phyloP scores from a whole-genome alignment of 164 flowering plant genomes.

The Aristolochia californica region DNA sequence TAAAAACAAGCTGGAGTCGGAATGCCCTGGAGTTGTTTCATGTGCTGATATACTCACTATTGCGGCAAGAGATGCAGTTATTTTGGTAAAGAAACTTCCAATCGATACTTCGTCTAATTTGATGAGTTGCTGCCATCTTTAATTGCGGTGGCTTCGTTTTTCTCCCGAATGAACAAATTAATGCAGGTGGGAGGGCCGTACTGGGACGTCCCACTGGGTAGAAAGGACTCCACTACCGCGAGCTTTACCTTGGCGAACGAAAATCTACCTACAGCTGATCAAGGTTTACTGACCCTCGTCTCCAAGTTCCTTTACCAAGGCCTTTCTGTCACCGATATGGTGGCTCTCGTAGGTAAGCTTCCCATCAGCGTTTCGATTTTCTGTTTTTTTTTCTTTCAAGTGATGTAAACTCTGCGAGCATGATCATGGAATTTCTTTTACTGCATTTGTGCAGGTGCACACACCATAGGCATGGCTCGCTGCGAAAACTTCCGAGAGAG shows the following conservation, averaged over 20 bases:
- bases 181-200: conserved; percentile 90
- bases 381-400: too few relatives aligned
- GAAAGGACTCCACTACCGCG: conserved; percentile 73
- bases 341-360: conserved; percentile 70
- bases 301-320: conserved; percentile 69
- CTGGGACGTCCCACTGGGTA: conserved; percentile 89
- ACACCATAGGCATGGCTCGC: conserved; percentile 86
- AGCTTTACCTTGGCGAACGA: conserved; percentile 34
- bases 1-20: conserved; percentile 77
- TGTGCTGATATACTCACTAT: conserved; percentile 87
- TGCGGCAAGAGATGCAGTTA: conserved; percentile 92
- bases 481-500: conserved; percentile 59
- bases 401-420: too few relatives aligned
- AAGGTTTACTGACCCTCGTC: conserved; percentile 43
- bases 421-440: too few relatives aligned
- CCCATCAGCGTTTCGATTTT: too few relatives aligned
- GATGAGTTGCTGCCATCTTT: too few relatives aligned
- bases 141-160: too few relatives aligned
- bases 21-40: conserved; percentile 82
- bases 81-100: conserved; percentile 87
- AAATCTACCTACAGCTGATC: conserved; percentile 54
- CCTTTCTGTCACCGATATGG: conserved; percentile 79
- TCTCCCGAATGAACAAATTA: too few relatives aligned
- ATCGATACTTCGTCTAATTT: too few relatives aligned
- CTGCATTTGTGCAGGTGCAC: conserved; percentile 43